Evolutionary conservation across 2,329 filamentous ascomycete species (phyloP).

Genomic region (Exophiala lecanii-corni): DNA sequence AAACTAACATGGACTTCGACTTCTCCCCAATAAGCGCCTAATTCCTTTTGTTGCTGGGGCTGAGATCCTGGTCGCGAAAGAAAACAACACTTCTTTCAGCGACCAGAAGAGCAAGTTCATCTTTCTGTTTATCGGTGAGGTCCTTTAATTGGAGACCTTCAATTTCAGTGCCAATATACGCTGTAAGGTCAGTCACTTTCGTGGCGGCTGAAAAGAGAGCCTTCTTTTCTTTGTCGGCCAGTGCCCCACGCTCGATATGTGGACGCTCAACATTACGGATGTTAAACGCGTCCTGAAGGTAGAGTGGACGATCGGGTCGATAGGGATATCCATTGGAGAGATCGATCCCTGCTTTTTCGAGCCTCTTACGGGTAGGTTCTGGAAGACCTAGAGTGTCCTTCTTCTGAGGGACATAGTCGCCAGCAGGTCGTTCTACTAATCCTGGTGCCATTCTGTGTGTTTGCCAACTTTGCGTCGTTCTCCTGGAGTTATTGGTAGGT

Average conservation of each 20-base stretch:
- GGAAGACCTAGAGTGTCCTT: constrained; percentile 64
- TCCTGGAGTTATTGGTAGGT: no score
- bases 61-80: constrained; percentile 47
- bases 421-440: constrained; percentile 58
- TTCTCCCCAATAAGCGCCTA: constrained; percentile 35
- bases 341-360: constrained; percentile 66
- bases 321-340: constrained; percentile 68
- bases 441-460: constrained; percentile 52
- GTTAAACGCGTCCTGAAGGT: constrained; percentile 64
- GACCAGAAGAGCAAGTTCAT: constrained; percentile 54
- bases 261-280: constrained; percentile 56
- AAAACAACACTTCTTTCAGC: constrained; percentile 49
- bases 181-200: constrained; percentile 48
- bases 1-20: constrained; percentile 43
- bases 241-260: constrained; percentile 57
- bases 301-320: constrained; percentile 61
- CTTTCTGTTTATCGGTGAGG: constrained; percentile 57
- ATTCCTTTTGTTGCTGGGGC: constrained; percentile 32
- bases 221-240: constrained; percentile 51
- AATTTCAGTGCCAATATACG: constrained; percentile 42
- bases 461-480: no score
- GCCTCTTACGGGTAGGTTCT: constrained; percentile 50
- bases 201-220: constrained; percentile 37
- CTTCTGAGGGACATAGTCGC: constrained; percentile 57
- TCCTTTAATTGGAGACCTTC: constrained; percentile 45